Evolutionary conservation across 768 basidiomycete species (phyloP), one percentile per base, ranked within the genome.

Genomic region (Russula olivacea): DNA sequence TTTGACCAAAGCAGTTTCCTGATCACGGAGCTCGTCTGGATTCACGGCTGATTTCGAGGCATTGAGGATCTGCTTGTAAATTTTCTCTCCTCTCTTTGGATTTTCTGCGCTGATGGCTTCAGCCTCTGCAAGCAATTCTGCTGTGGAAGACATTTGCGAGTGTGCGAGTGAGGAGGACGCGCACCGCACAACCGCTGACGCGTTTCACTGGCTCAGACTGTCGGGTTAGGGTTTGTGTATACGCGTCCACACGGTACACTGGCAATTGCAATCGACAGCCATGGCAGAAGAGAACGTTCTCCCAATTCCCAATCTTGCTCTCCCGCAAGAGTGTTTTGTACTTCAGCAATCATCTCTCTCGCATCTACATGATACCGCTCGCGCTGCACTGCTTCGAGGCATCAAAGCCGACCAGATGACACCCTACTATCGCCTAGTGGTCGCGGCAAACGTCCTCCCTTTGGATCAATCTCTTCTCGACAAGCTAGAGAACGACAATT

Each of bases 351-450:
- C 84, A 0, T 76, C 80, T 1, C 80, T 93, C 41, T 71, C 77
- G 0, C 78, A 83, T 53, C 79, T 89, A 3, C 91, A 93, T 68
- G 80, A 84, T 6, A 76, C 83, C 66, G 89, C 93, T 8, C 78
- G 81, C 38, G 77, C 77, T 14, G 77, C 81, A 2, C 77, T 97
- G 47, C 75, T 93, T 63, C 82, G 84, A 32, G 89, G 86, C 32
- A 86, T 98, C 71, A 81, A 87, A 67, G 80, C 83, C 2, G 92
- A 97, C 76, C 83, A 93, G 69, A 97, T 96, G 94, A 85, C 84
- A 1, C 90, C 94, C 0, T 96, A 91, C 74, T 91, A 85, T 75
- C 79, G 76, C 61, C 74, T 77, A 14, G 78, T 89, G 58, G 81
- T 82, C 2, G 76, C 84, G 11, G 72, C 83, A 0, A 75, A 76